These are phyloP conservation scores for Penicillium lividum DNA, from an alignment of 495 filamentous ascomycete genomes.

Conservation along the genomic window DNA sequence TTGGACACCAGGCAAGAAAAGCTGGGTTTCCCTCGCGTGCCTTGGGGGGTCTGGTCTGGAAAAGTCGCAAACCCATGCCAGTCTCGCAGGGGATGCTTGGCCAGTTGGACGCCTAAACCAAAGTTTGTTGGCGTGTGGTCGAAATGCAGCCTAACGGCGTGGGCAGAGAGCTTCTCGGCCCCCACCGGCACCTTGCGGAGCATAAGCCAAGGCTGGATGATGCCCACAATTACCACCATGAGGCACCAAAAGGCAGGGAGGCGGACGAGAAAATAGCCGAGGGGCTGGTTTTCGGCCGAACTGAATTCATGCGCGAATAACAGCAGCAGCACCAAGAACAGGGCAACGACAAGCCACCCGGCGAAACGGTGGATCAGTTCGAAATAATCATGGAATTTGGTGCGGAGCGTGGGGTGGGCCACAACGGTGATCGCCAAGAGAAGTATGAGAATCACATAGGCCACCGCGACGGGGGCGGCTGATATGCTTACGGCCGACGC, in stretches of 20 bases:
- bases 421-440: slow-evolving; percentile 45
- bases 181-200: slow-evolving; percentile 55
- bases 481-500: slow-evolving; percentile 24
- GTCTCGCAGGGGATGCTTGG: slow-evolving; percentile 63
- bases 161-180: slow-evolving; percentile 64
- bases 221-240: slow-evolving; percentile 37
- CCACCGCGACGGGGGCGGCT: slow-evolving; percentile 34
- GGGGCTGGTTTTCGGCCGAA: slow-evolving; percentile 19
- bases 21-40: slow-evolving; percentile 22
- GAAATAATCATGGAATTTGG: slow-evolving; percentile 55
- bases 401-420: slow-evolving; percentile 47
- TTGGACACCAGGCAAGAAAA: slow-evolving; percentile 75
- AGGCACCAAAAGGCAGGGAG: slow-evolving; percentile 49
- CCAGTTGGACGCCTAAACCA: slow-evolving; percentile 49
- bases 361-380: slow-evolving; percentile 58
- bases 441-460: slow-evolving; percentile 43
- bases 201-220: slow-evolving; percentile 45
- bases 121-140: slow-evolving; percentile 51
- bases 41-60: slow-evolving; percentile 36
- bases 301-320: slow-evolving; percentile 39
- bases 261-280: slow-evolving; percentile 39
- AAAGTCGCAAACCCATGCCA: slow-evolving; percentile 85
- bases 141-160: slow-evolving; percentile 74
- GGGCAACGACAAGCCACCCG: slow-evolving; percentile 51
- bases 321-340: slow-evolving; percentile 47